Conservation (phyloP, 164 flowering plant species). For the Nymphaea thermarum region DNA sequence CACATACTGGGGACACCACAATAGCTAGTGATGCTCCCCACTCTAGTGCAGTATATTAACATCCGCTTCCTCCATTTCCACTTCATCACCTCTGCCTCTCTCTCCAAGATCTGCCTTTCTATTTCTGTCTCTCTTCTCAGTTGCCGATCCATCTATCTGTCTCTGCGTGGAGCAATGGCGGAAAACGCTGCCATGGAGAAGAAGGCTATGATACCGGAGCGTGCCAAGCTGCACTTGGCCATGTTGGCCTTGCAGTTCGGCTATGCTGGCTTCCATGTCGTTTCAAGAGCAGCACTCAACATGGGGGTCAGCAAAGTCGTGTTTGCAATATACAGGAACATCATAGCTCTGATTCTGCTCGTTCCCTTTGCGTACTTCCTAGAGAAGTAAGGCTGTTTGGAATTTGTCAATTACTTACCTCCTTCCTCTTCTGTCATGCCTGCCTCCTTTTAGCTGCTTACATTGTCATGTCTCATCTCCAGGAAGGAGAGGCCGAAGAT, state of each 20-base stretch:
- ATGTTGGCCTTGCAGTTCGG: constrained; percentile 99
- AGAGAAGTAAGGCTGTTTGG: constrained; percentile 47
- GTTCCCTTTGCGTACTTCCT: constrained; percentile 89
- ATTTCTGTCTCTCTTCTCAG: background rate
- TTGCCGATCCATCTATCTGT: background rate
- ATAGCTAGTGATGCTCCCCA: background rate
- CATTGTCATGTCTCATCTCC: background rate
- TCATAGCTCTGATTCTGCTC: constrained; percentile 79
- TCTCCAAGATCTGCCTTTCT: background rate
- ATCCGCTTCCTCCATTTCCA: background rate
- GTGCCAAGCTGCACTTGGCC: constrained; percentile 79
- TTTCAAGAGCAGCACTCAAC: constrained; percentile 91
- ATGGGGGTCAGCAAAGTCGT: constrained; percentile 97
- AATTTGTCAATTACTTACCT: background rate
- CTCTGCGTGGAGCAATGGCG: constrained; percentile 33
- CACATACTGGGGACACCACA: background rate
- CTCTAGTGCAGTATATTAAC: background rate
- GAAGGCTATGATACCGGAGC: constrained; percentile 58
- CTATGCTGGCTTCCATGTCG: constrained; percentile 96
- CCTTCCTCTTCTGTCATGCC: background rate
- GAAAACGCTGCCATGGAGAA: constrained; percentile 23
- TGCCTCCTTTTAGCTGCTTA: background rate
- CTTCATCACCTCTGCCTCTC: background rate
- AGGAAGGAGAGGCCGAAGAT: constrained; percentile 94
- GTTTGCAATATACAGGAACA: constrained; percentile 85